phyloP scores from a whole-genome alignment of 2,329 filamentous ascomycete genomes.

The Lachnellula occidentalis region DNA sequence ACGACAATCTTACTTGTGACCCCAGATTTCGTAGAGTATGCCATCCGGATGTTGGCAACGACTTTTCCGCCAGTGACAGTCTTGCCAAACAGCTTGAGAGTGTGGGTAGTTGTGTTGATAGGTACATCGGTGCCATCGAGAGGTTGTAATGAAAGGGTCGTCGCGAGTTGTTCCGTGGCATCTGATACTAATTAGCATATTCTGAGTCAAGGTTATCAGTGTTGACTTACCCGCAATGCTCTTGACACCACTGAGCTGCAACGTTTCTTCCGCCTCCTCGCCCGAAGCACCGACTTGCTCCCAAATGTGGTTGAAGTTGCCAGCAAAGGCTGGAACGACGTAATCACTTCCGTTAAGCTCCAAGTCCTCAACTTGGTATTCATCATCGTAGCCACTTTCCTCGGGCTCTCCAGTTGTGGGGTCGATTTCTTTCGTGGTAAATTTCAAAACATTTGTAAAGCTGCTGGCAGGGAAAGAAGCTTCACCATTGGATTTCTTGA shows the following conservation, averaged over 20 bases:
- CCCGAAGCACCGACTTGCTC: conserved; percentile 85
- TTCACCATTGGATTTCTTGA: conserved; percentile 76
- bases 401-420: conserved; percentile 90
- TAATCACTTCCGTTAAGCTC: conserved; percentile 91
- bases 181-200: conserved; percentile 47
- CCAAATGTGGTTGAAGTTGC: conserved; percentile 95
- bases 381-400: conserved; percentile 88
- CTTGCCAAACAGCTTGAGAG: conserved; percentile 93
- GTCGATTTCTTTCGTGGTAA: conserved; percentile 97
- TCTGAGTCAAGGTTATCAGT: background rate
- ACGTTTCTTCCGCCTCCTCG: conserved; percentile 85
- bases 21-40: conserved; percentile 83
- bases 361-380: conserved; percentile 93
- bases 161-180: conserved; percentile 84
- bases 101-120: conserved; percentile 83
- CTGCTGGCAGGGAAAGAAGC: conserved; percentile 70
- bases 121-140: conserved; percentile 92
- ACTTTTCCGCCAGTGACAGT: conserved; percentile 87
- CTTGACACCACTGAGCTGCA: conserved; percentile 83
- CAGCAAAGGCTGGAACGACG: conserved; percentile 85
- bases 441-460: conserved; percentile 92
- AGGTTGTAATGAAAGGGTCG: conserved; percentile 83
- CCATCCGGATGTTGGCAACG: conserved; percentile 84
- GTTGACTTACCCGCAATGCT: conserved; percentile 72
- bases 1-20: conserved; percentile 95